Conservation (phyloP, 148 eudicot genomes). For the Chenopodium berlandieri region DNA sequence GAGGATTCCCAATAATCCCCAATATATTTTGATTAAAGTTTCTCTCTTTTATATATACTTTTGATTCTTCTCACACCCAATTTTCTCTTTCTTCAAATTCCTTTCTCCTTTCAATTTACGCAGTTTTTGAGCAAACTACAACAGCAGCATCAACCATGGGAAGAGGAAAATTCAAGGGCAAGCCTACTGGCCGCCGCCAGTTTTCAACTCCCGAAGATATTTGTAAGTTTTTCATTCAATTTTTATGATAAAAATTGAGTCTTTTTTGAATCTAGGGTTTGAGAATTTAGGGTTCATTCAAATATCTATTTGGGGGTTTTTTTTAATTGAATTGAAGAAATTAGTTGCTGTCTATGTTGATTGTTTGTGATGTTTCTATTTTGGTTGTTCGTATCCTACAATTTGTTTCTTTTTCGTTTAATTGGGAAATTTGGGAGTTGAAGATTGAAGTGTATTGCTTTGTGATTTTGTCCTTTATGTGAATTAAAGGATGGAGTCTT, state of each 20-base stretch:
- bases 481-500: neutral
- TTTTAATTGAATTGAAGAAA: neutral
- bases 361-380: neutral
- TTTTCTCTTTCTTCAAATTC: conserved; percentile 23
- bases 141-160: conserved; percentile 34
- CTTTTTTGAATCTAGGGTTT: conserved; percentile 8
- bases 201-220: conserved; percentile 61
- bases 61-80: neutral
- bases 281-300: neutral
- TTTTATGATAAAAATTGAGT: neutral
- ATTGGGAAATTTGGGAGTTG: neutral
- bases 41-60: neutral
- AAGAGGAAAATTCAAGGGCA: conserved; percentile 68
- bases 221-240: conserved; percentile 23
- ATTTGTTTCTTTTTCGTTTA: neutral
- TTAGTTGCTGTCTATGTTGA: neutral
- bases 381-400: too few species aligned
- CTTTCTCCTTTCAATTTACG: neutral
- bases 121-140: neutral
- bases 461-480: too few species aligned
- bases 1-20: conserved; percentile 12
- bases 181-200: conserved; percentile 73
- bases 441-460: too few species aligned
- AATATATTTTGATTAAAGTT: neutral
- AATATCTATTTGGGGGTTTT: neutral